phyloP scores from a whole-genome alignment of 148 eudicot species.

The Dianthus caryophyllus region DNA sequence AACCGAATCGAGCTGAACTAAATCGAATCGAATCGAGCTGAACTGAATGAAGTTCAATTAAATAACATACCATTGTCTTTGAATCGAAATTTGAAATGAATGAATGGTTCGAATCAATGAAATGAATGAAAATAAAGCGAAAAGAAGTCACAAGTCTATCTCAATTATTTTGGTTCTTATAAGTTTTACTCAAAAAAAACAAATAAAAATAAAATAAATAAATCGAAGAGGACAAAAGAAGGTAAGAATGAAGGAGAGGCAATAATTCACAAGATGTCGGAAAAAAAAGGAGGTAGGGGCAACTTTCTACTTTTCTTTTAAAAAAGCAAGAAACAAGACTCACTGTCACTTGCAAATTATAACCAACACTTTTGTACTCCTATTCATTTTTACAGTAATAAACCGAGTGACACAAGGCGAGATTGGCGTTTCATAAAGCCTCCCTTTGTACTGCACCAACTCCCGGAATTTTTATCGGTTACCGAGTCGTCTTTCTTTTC shows the following conservation, averaged over 20 bases:
- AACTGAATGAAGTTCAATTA: too few relatives aligned
- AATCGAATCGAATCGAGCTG: too few relatives aligned
- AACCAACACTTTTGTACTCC: slow-evolving; percentile 4
- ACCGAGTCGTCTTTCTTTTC: too few relatives aligned
- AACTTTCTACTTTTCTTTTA: slow-evolving; percentile 15
- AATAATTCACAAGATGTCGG: slow-evolving; percentile 23
- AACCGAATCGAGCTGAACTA: background rate
- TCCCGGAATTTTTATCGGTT: background rate
- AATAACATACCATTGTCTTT: too few relatives aligned
- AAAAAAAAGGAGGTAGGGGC: background rate
- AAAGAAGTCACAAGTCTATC: too few relatives aligned
- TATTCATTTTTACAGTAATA: too few relatives aligned
- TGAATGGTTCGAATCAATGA: too few relatives aligned
- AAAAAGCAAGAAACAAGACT: background rate
- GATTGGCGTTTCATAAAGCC: slow-evolving; percentile 40
- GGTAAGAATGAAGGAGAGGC: background rate
- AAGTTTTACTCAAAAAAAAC: too few relatives aligned
- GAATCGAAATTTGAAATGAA: too few relatives aligned
- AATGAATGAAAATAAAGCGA: too few relatives aligned
- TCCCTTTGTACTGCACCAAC: background rate
- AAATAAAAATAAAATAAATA: too few relatives aligned
- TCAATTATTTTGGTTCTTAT: too few relatives aligned
- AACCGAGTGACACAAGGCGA: slow-evolving; percentile 36
- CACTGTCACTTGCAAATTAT: background rate
- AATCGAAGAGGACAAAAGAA: slow-evolving; percentile 5